These are phyloP conservation scores for Tuber brumale DNA, from an alignment of 495 filamentous ascomycete genomes.

Conservation along the genomic window DNA sequence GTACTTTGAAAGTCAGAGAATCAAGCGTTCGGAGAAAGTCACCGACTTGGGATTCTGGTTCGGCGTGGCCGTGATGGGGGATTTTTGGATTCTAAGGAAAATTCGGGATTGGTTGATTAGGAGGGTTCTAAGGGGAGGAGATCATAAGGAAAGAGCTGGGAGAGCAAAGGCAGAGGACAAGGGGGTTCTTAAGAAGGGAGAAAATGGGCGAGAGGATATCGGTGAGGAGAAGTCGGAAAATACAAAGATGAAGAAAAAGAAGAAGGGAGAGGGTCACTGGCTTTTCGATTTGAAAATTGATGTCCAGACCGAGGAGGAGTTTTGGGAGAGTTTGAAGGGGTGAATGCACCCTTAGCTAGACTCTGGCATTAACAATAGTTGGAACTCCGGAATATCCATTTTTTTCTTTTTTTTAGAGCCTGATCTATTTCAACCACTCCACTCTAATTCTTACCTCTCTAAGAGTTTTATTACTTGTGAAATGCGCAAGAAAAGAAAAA, in stretches of 20 bases:
- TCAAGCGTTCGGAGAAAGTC: conserved; percentile 13
- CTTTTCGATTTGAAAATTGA: conserved; percentile 20
- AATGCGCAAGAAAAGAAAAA: no score
- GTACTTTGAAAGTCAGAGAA: conserved; percentile 14
- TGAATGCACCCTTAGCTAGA: neutral
- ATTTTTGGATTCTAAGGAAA: conserved; percentile 19
- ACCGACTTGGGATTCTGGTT: conserved; percentile 30
- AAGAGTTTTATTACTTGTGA: neutral
- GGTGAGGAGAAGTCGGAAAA: neutral
- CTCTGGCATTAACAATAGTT: neutral
- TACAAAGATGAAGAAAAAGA: conserved; percentile 4
- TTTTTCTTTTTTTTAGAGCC: no score
- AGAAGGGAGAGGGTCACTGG: conserved; percentile 11
- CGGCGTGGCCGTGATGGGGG: conserved; percentile 25
- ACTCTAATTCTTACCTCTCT: neutral
- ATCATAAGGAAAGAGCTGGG: neutral
- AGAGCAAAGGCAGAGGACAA: neutral
- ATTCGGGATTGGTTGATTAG: conserved; percentile 17
- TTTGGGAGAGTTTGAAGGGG: conserved; percentile 11
- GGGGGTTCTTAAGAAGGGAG: neutral
- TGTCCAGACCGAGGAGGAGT: conserved; percentile 12
- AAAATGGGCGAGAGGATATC: neutral
- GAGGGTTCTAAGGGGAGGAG: neutral
- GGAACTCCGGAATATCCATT: no score
- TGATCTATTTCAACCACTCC: no score